A percentile compares a stretch with the other conserved stretches of the same genome.
Evolutionary conservation across 768 basidiomycete genomes (phyloP).

Genomic region (Strobilomyces confusus): DNA sequence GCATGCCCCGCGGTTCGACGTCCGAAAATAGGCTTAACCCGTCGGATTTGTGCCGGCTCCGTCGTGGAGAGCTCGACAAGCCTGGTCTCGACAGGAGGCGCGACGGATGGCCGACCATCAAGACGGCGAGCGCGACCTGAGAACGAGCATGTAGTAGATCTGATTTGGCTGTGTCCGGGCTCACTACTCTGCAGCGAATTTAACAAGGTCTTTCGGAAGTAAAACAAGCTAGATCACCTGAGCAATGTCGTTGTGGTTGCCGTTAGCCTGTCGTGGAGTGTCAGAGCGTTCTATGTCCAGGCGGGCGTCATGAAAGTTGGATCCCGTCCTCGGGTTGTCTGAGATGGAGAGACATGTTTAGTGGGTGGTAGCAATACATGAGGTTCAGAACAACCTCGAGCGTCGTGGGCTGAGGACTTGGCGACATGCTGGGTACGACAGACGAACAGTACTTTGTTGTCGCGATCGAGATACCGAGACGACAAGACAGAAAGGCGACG

Average conservation of each 20-base stretch:
- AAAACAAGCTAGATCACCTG: constrained; percentile 9
- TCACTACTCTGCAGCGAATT: constrained; percentile 12
- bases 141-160: neutral
- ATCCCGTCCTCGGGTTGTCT: neutral
- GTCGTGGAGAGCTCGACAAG: neutral
- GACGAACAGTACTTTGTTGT: constrained; percentile 8
- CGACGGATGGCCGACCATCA: neutral
- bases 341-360: constrained; percentile 1
- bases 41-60: neutral
- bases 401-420: neutral
- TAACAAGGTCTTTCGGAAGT: neutral
- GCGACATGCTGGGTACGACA: constrained; percentile 1
- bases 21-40: neutral
- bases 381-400: constrained; percentile 6
- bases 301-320: neutral
- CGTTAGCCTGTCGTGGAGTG: neutral
- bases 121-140: neutral
- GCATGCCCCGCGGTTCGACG: neutral
- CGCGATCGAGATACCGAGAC: constrained; percentile 2
- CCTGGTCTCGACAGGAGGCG: neutral
- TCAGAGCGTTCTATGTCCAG: neutral
- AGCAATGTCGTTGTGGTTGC: neutral
- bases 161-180: constrained; percentile 4
- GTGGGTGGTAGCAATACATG: neutral
- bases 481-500: constrained; percentile 12